A percentile compares a stretch with the other conserved stretches of the same genome.
These are phyloP conservation scores for Massospora cicadina DNA, from an alignment of 371 early-diverging fungal species.

Conservation along the genomic window DNA sequence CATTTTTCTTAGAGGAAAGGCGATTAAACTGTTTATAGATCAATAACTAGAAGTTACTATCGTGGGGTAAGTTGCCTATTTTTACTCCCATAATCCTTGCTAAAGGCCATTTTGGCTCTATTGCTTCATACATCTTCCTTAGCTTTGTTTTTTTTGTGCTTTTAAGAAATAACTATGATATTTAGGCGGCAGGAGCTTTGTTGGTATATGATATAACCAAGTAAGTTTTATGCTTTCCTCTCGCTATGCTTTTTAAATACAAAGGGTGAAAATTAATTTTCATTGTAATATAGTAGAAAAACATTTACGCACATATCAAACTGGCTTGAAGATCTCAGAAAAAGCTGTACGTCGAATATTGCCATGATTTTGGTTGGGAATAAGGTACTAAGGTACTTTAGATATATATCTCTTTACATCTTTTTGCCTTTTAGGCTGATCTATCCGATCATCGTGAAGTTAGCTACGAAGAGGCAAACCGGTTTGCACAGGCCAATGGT, in stretches of 20 bases:
- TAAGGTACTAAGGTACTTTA: conserved; percentile 31
- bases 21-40: conserved; percentile 17
- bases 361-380: conserved; percentile 53
- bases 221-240: conserved; percentile 21
- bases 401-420: not conserved
- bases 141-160: too few relatives aligned
- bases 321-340: conserved; percentile 43
- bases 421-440: not conserved
- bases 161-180: not conserved
- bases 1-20: not conserved
- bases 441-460: conserved; percentile 33
- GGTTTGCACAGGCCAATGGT: conserved; percentile 48
- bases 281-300: conserved; percentile 22
- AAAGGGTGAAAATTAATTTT: not conserved
- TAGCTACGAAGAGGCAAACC: conserved; percentile 39
- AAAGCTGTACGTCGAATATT: conserved; percentile 41
- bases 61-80: conserved; percentile 25
- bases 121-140: too few relatives aligned
- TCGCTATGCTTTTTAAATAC: too few relatives aligned
- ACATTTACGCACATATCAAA: conserved; percentile 32
- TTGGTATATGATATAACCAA: conserved; percentile 45
- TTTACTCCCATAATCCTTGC: not conserved
- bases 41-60: conserved; percentile 58
- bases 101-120: too few relatives aligned
- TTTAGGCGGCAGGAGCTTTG: conserved; percentile 31